Percentiles rank a stretch among this genome's conserved stretches.
Conservation (phyloP, 1,139 yeast species). For the Suhomyces panamericanus region DNA sequence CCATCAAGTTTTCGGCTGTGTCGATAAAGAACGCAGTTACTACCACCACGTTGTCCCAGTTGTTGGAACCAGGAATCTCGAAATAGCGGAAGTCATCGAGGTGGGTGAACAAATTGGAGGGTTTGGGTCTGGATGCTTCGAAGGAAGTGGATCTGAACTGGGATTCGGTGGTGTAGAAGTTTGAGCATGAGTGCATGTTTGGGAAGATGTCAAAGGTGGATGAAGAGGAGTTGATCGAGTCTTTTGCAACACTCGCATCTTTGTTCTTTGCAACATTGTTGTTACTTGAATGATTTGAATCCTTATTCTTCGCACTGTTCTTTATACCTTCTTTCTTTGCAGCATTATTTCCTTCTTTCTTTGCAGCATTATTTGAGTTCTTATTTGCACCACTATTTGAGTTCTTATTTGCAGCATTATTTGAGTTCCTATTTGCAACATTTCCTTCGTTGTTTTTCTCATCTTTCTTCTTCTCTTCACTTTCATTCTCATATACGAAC, state of each 20-base stretch:
- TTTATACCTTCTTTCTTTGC: no score
- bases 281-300: no score
- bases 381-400: no score
- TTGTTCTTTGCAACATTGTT: no score
- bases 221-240: slow-evolving; percentile 54
- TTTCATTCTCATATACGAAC: slow-evolving; percentile 42
- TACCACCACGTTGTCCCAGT: slow-evolving; percentile 53
- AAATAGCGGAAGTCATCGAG: slow-evolving; percentile 69
- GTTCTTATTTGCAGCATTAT: no score
- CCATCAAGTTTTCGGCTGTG: slow-evolving; percentile 80
- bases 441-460: neutral
- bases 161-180: slow-evolving; percentile 50
- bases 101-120: slow-evolving; percentile 49
- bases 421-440: neutral
- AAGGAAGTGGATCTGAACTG: slow-evolving; percentile 55
- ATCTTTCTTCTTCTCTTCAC: no score
- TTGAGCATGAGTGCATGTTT: slow-evolving; percentile 71
- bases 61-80: slow-evolving; percentile 24
- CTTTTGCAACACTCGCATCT: no score
- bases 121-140: slow-evolving; percentile 32
- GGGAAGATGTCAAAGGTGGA: slow-evolving; percentile 58
- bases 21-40: slow-evolving; percentile 79
- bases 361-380: no score
- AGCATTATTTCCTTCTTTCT: no score
- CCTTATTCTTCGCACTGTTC: no score